phyloP scores from a whole-genome alignment of 2,329 filamentous ascomycete genomes.

The Coniochaeta sp. region DNA sequence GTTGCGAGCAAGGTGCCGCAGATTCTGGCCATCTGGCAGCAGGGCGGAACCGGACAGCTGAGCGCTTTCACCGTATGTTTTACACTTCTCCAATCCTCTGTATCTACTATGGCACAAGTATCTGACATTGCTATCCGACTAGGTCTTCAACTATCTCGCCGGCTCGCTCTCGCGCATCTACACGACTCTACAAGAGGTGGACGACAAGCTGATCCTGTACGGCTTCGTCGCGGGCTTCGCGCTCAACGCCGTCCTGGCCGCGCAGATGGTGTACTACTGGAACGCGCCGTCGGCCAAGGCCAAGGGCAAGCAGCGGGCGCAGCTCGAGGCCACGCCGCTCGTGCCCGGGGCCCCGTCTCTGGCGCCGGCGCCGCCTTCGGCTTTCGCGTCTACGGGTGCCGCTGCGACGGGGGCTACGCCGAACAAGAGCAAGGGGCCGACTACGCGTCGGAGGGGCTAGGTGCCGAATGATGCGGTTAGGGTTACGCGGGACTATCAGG shows the following conservation, averaged over 20 bases:
- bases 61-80: slow-evolving; percentile 85
- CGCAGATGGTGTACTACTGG: slow-evolving; percentile 97
- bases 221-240: slow-evolving; percentile 85
- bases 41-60: slow-evolving; percentile 89
- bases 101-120: background rate
- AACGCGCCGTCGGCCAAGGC: slow-evolving; percentile 49
- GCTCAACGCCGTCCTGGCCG: slow-evolving; percentile 80
- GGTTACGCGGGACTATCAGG: background rate
- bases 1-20: slow-evolving; percentile 92
- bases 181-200: slow-evolving; percentile 94
- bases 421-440: slow-evolving; percentile 30
- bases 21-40: slow-evolving; percentile 75
- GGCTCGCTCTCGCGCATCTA: slow-evolving; percentile 94
- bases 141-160: slow-evolving; percentile 97
- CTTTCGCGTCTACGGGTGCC: background rate
- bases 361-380: slow-evolving; percentile 12
- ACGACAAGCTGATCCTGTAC: slow-evolving; percentile 93
- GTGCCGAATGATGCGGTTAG: slow-evolving; percentile 2
- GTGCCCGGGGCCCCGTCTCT: slow-evolving; percentile 15
- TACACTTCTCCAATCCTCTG: background rate
- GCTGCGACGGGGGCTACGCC: slow-evolving; percentile 6
- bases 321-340: slow-evolving; percentile 6
- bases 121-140: slow-evolving; percentile 3
- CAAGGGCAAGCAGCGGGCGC: slow-evolving; percentile 30
- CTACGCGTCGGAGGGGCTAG: slow-evolving; percentile 33